Conservation (phyloP, 73 alveolate species). For the Uronychia setigera region DNA sequence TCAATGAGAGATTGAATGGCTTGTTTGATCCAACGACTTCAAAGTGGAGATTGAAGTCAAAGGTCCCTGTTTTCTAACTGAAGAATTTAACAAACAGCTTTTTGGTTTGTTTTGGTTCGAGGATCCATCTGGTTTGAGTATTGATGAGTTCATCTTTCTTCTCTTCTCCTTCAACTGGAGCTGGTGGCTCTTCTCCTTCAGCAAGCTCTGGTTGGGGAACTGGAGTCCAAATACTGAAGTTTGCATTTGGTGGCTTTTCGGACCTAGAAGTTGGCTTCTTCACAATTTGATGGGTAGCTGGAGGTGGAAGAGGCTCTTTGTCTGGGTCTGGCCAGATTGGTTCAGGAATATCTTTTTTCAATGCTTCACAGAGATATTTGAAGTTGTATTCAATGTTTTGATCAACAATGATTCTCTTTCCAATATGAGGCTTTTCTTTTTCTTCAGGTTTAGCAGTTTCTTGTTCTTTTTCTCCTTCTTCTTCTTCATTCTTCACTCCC, state of each 20-base stretch:
- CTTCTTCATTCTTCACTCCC: constrained; percentile 41
- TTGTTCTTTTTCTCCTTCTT: constrained; percentile 70
- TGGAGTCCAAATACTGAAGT: constrained; percentile 71
- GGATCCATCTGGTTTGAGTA: constrained; percentile 95
- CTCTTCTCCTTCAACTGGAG: constrained; percentile 59
- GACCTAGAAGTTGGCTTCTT: constrained; percentile 82
- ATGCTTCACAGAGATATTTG: constrained; percentile 70
- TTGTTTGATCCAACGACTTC: constrained; percentile 80
- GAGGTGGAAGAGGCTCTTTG: constrained; percentile 98
- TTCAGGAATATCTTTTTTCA: constrained; percentile 91
- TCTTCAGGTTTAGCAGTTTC: constrained; percentile 36
- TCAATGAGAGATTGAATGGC: constrained; percentile 75
- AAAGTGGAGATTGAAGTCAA: constrained; percentile 75
- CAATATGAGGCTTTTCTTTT: constrained; percentile 52
- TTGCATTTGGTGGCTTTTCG: constrained; percentile 56
- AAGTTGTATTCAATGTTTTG: constrained; percentile 49
- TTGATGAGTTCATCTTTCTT: constrained; percentile 70
- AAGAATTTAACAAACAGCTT: constrained; percentile 92
- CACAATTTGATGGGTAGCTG: constrained; percentile 90
- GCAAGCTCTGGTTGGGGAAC: constrained; percentile 63
- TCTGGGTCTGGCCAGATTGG: constrained; percentile 99
- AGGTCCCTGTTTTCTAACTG: constrained; percentile 90
- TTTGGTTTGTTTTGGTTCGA: constrained; percentile 90
- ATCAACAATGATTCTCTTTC: constrained; percentile 80
- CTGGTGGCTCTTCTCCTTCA: constrained; percentile 63